phyloP scores from a whole-genome alignment of 1,284 basidiomycete genomes.

The Pseudozyma pruni region DNA sequence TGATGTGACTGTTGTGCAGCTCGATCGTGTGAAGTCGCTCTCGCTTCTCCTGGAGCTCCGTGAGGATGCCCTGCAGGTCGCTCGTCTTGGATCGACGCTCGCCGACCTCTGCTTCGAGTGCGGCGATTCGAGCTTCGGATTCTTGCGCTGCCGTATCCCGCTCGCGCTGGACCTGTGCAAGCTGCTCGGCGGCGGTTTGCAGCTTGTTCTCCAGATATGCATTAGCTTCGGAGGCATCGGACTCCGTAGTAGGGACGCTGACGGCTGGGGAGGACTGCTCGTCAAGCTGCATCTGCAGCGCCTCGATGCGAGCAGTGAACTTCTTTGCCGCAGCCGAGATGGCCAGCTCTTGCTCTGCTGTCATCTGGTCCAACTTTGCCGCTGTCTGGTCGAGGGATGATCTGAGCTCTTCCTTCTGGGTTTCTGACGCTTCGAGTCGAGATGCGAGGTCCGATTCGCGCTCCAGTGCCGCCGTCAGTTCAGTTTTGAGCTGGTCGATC shows the following conservation, averaged over 20 bases:
- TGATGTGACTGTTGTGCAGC: conserved; percentile 9
- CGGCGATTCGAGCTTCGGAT: neutral
- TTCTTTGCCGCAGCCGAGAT: conserved; percentile 23
- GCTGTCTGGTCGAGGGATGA: conserved; percentile 15
- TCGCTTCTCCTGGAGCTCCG: conserved; percentile 21
- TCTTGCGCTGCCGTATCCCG: neutral
- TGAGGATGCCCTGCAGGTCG: conserved; percentile 9
- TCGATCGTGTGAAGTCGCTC: conserved; percentile 24
- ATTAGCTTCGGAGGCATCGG: neutral
- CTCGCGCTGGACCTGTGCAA: neutral
- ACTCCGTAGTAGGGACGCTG: neutral
- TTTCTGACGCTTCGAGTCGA: neutral
- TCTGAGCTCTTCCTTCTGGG: neutral
- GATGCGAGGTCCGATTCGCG: neutral
- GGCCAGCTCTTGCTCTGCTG: conserved; percentile 24
- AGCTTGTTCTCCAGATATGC: conserved; percentile 8
- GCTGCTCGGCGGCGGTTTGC: neutral
- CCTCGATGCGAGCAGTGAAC: conserved; percentile 15
- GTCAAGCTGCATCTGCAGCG: conserved; percentile 6
- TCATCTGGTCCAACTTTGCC: conserved; percentile 19
- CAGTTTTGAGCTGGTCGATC: neutral
- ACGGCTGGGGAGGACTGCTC: neutral
- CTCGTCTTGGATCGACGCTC: neutral
- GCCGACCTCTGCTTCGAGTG: conserved; percentile 1
- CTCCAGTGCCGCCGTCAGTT: conserved; percentile 4